Evolutionary conservation across 768 basidiomycete genomes (phyloP), one percentile per base, ranked within the genome.

Genomic region (Boletus rex-veris): DNA sequence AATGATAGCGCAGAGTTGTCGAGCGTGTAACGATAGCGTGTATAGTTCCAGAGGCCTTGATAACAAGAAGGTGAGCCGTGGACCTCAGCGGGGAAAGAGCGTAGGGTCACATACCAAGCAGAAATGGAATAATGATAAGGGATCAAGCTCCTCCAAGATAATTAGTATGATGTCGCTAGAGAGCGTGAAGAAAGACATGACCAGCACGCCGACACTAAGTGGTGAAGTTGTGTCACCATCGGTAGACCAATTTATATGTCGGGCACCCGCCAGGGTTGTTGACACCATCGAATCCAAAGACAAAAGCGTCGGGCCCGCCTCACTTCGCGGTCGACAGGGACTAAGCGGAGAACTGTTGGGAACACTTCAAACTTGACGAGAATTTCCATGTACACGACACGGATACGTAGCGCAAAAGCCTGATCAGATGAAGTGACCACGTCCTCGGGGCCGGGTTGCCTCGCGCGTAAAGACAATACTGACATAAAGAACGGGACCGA

Each of bases 131-230:
- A 70, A 64, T 50, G 69, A 71, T 55, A 60, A 36, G 26, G 69
- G 68, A 49, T 70, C 69, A 21, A 70, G 70, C 41, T 72, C 69
- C 41, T 72, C 70, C 48, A 70, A 54, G 50, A 71, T 67, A 35
- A 63, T 58, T 33, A 71, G 51, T 52, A 69, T 53, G 40, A 70
- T 58, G 30, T 70, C 69, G 51, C 56, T 43, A 35, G 69, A 58
- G 55, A 70, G 70, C n/a, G 46, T 58, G 57, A 71, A 69, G 63
- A 70, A 53, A 45, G 70, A 62, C 69, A 70, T 70, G 70, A 62
- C 71, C 61, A 65, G 70, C 70, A 70, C 70, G 64, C 64, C 62
- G 60, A 62, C 52, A 57, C 59, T 58, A 44, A 58, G 46, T 58
- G 54, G 53, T 63, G 52, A 60, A 52, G 31, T 48, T 38, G 47